These are phyloP conservation scores for Colletotrichum phormii DNA, from an alignment of 2,329 filamentous ascomycete genomes.

Conservation along the genomic window DNA sequence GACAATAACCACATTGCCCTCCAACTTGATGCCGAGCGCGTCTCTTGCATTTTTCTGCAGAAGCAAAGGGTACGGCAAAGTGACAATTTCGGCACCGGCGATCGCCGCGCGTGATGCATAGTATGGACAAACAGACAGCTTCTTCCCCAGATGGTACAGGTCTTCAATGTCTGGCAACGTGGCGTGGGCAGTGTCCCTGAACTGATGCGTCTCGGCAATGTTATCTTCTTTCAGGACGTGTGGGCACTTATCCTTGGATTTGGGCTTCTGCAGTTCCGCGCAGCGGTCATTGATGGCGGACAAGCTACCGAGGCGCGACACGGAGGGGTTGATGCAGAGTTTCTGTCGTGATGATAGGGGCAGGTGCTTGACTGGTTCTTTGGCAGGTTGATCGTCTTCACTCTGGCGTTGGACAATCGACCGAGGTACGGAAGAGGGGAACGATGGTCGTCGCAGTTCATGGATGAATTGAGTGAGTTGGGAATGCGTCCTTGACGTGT, in stretches of 20 bases:
- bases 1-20: slow-evolving; percentile 91
- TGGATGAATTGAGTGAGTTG: slow-evolving; percentile 89
- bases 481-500: slow-evolving; percentile 92
- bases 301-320: slow-evolving; percentile 75
- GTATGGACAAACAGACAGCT: slow-evolving; percentile 89
- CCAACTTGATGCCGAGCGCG: slow-evolving; percentile 85
- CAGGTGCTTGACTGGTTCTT: slow-evolving; percentile 76
- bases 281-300: slow-evolving; percentile 95
- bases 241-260: slow-evolving; percentile 74
- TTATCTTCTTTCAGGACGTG: slow-evolving; percentile 85
- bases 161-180: slow-evolving; percentile 95
- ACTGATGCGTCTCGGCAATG: slow-evolving; percentile 77
- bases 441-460: slow-evolving; percentile 81
- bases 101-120: slow-evolving; percentile 92
- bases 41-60: slow-evolving; percentile 89
- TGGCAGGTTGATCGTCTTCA: slow-evolving; percentile 31
- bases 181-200: slow-evolving; percentile 86
- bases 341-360: slow-evolving; percentile 89
- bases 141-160: slow-evolving; percentile 80
- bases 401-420: slow-evolving; percentile 43
- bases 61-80: slow-evolving; percentile 90
- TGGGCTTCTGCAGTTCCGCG: slow-evolving; percentile 86
- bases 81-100: slow-evolving; percentile 88
- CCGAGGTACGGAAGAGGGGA: slow-evolving; percentile 76
- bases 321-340: slow-evolving; percentile 88